Percentiles rank a stretch among this genome's conserved stretches.
These are phyloP conservation scores for Saccharomyces hybrid DNA, from an alignment of 1,139 yeast genomes.

Conservation along the genomic window DNA sequence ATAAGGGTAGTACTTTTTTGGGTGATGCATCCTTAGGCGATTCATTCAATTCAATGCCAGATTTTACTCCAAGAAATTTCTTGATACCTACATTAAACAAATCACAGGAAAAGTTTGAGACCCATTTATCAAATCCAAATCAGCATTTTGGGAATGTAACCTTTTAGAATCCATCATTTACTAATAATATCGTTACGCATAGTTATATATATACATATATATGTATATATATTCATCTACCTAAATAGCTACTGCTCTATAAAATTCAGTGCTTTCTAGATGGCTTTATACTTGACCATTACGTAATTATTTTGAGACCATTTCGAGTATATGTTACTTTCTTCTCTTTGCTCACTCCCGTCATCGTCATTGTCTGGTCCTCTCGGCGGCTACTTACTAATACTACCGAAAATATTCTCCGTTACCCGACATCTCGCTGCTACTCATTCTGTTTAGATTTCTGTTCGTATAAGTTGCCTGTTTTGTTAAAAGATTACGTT, in stretches of 20 bases:
- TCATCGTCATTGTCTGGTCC: too few relatives aligned
- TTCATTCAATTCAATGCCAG: neutral
- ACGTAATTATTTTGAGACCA: neutral
- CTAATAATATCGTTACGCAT: neutral
- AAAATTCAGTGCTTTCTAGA: neutral
- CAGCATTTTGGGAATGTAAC: neutral
- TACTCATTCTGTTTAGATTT: neutral
- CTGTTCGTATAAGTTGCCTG: neutral
- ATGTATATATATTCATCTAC: neutral
- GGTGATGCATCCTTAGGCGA: neutral
- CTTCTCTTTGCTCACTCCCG: too few relatives aligned
- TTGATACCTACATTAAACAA: slow-evolving; percentile 6
- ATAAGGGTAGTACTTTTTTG: neutral
- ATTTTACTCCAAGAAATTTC: slow-evolving; percentile 15
- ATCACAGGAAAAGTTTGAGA: neutral
- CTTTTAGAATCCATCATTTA: neutral
- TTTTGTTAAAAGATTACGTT: neutral
- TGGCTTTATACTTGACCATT: neutral
- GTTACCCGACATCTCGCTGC: neutral
- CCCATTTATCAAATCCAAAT: neutral
- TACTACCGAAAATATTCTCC: too few relatives aligned
- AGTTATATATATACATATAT: neutral
- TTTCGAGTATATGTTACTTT: too few relatives aligned
- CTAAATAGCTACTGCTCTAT: neutral
- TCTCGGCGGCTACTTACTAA: too few relatives aligned